Evolutionary conservation across 768 basidiomycete species (phyloP).

Genomic region (Phanerochaete sordida): DNA sequence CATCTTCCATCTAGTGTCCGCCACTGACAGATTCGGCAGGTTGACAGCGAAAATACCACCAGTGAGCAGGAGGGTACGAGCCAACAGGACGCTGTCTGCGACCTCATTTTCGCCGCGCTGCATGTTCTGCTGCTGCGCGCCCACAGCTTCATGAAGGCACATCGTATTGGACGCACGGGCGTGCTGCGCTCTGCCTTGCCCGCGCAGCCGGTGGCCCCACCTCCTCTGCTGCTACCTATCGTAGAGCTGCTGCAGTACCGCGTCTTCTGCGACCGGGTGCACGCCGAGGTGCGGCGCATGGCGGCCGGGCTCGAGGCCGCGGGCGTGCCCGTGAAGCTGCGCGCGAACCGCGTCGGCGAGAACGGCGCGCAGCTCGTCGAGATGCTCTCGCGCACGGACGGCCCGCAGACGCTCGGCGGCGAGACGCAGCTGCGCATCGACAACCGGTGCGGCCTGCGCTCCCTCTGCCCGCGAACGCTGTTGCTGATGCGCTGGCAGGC

Average conservation of each 20-base stretch:
- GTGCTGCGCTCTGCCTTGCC: constrained; percentile 18
- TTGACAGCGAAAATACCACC: constrained; percentile 21
- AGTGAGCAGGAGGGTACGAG: not conserved
- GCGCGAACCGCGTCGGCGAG: constrained; percentile 65
- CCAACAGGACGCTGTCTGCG: constrained; percentile 37
- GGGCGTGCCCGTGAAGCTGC: constrained; percentile 53
- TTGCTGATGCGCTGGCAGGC: constrained; percentile 35
- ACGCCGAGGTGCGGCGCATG: constrained; percentile 52
- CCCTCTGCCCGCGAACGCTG: not conserved
- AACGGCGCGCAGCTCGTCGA: constrained; percentile 57
- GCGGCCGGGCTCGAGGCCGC: constrained; percentile 44
- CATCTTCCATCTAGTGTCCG: not conserved
- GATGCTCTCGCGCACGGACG: constrained; percentile 26
- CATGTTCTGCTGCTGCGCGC: constrained; percentile 61
- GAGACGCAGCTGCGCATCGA: constrained; percentile 71
- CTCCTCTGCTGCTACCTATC: constrained; percentile 64
- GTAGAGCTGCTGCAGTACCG: constrained; percentile 80
- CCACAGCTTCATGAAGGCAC: constrained; percentile 47
- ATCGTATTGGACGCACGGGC: constrained; percentile 31
- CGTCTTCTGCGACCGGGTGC: constrained; percentile 64
- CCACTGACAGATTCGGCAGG: constrained; percentile 15
- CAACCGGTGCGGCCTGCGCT: constrained; percentile 42
- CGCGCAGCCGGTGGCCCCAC: constrained; percentile 21
- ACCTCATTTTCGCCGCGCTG: constrained; percentile 64
- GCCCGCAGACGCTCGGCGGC: constrained; percentile 52